Percentiles rank a stretch among this genome's conserved stretches.
Conservation (phyloP, 306 rosid genomes). For the Begonia masoniana region DNA sequence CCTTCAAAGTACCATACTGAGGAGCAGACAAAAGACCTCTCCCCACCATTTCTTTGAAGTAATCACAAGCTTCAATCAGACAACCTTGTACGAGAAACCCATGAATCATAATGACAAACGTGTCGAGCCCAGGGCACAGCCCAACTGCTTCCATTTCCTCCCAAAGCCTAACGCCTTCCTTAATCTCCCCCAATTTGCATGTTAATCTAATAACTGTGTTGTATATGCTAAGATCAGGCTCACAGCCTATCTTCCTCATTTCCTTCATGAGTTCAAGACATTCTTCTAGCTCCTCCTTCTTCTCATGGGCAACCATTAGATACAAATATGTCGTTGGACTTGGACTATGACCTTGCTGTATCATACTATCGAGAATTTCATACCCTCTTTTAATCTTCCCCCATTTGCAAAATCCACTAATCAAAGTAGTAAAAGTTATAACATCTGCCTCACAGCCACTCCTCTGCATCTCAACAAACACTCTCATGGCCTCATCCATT, state of each 20-base stretch:
- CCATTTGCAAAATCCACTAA: slow-evolving; percentile 75
- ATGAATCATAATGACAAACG: slow-evolving; percentile 70
- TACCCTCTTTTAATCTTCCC: slow-evolving; percentile 60
- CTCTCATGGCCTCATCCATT: slow-evolving; percentile 65
- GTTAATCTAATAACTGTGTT: slow-evolving; percentile 62
- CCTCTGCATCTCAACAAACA: slow-evolving; percentile 64
- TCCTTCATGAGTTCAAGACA: slow-evolving; percentile 55
- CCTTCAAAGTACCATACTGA: slow-evolving; percentile 73
- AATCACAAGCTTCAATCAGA: slow-evolving; percentile 67
- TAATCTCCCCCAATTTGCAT: slow-evolving; percentile 64
- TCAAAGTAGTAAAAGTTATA: slow-evolving; percentile 59
- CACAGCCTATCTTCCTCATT: slow-evolving; percentile 64
- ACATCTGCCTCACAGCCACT: slow-evolving; percentile 54
- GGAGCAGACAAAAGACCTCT: slow-evolving; percentile 56
- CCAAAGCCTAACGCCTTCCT: slow-evolving; percentile 64
- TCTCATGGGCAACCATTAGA: slow-evolving; percentile 66
- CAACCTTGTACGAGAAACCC: slow-evolving; percentile 60
- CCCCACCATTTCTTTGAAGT: slow-evolving; percentile 66
- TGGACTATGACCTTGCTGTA: slow-evolving; percentile 47
- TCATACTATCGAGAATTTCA: slow-evolving; percentile 66
- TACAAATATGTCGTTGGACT: slow-evolving; percentile 52
- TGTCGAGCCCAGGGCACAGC: slow-evolving; percentile 46
- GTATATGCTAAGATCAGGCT: slow-evolving; percentile 53
- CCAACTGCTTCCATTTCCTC: slow-evolving; percentile 55
- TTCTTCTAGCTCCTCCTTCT: slow-evolving; percentile 79